phyloP scores from a whole-genome alignment of 2,329 filamentous ascomycete species.

The Nothophoma quercina region DNA sequence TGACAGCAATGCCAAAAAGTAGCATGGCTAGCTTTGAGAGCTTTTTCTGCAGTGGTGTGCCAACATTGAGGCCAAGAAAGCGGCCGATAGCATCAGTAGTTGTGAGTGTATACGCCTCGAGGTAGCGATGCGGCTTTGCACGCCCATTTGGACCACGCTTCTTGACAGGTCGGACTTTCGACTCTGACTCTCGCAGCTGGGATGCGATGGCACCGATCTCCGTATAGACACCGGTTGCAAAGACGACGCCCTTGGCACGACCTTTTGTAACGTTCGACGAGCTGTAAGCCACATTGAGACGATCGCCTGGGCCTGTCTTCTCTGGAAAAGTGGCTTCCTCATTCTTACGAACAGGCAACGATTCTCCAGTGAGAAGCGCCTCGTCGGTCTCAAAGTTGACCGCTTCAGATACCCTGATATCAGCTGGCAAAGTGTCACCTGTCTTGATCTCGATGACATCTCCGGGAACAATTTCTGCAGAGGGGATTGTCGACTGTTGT shows the following conservation, averaged over 20 bases:
- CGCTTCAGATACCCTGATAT: constrained; percentile 67
- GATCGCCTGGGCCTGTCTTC: constrained; percentile 70
- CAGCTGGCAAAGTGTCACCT: constrained; percentile 74
- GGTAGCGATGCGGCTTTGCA: constrained; percentile 47
- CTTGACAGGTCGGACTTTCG: constrained; percentile 51
- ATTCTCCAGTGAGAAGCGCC: constrained; percentile 74
- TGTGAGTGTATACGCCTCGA: constrained; percentile 63
- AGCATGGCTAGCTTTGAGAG: constrained; percentile 43
- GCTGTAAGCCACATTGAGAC: constrained; percentile 71
- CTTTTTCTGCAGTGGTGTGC: constrained; percentile 50
- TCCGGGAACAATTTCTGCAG: constrained; percentile 69
- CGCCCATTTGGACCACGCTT: constrained; percentile 51
- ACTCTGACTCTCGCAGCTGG: constrained; percentile 63
- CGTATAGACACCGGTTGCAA: constrained; percentile 73
- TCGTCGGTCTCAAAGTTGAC: constrained; percentile 82
- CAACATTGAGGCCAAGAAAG: constrained; percentile 52
- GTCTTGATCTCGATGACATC: constrained; percentile 69
- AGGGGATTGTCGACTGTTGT: constrained; percentile 59
- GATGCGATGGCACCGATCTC: constrained; percentile 79
- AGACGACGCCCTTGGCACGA: constrained; percentile 72
- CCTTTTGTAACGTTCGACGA: constrained; percentile 72
- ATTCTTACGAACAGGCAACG: constrained; percentile 70
- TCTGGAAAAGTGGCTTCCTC: constrained; percentile 60
- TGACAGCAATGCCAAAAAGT: constrained; percentile 48
- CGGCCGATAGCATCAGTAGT: constrained; percentile 48